Evolutionary conservation across 2,329 filamentous ascomycete species (phyloP).

Genomic region (Blastomyces percursus): DNA sequence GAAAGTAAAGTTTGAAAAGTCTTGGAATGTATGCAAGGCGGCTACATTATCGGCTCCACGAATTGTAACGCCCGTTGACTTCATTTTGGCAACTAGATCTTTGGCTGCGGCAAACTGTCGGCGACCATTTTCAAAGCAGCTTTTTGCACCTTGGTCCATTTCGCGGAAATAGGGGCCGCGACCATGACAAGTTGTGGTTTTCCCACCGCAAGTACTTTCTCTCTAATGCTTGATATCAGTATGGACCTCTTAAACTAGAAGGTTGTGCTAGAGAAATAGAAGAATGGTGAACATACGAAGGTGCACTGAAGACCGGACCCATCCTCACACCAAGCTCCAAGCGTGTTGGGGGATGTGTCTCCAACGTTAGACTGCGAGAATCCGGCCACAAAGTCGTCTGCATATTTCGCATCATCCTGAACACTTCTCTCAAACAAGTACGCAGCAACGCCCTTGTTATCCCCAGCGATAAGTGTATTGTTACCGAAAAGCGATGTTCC

Average conservation of each 20-base stretch:
- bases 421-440: constrained; percentile 69
- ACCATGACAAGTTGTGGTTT: constrained; percentile 35
- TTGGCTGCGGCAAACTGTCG: constrained; percentile 37
- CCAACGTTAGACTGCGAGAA: constrained; percentile 89
- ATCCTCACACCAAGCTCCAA: constrained; percentile 84
- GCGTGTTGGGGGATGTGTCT: constrained; percentile 78
- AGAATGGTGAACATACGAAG: constrained; percentile 19
- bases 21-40: constrained; percentile 73
- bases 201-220: constrained; percentile 64
- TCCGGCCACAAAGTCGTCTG: constrained; percentile 67
- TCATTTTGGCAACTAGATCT: constrained; percentile 47
- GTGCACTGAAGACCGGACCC: constrained; percentile 49
- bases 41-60: constrained; percentile 56
- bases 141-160: constrained; percentile 38
- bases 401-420: constrained; percentile 42
- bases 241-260: neutral
- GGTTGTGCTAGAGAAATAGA: too few relatives aligned
- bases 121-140: constrained; percentile 40
- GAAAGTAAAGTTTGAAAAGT: constrained; percentile 69
- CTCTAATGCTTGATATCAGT: constrained; percentile 32
- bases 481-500: constrained; percentile 85
- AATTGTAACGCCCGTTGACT: constrained; percentile 29
- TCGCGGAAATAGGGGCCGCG: constrained; percentile 37
- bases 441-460: constrained; percentile 92
- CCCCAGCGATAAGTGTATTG: constrained; percentile 82